A percentile compares a stretch with the other conserved stretches of the same genome.
Evolutionary conservation across 2,329 filamentous ascomycete species (phyloP).

Genomic region (Aureobasidium musti): DNA sequence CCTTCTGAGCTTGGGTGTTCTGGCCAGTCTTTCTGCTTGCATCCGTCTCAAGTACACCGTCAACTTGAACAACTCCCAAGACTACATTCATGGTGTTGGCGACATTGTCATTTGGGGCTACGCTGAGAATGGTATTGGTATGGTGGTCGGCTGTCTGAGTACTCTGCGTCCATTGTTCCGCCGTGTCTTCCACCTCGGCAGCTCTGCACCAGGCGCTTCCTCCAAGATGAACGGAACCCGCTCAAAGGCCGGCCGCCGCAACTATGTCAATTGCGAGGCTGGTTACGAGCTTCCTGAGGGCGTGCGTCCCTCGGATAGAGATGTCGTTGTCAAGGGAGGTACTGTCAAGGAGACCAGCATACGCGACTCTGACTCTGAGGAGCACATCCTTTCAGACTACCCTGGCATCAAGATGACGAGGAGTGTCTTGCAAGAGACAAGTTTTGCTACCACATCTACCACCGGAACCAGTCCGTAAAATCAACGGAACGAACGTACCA

Average conservation of each 20-base stretch:
- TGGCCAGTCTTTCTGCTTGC: slow-evolving; percentile 41
- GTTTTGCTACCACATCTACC: slow-evolving; percentile 10
- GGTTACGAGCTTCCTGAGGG: slow-evolving; percentile 24
- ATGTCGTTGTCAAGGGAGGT: slow-evolving; percentile 23
- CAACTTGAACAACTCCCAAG: slow-evolving; percentile 39
- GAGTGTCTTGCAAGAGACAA: slow-evolving; percentile 26
- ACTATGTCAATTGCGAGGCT: slow-evolving; percentile 19
- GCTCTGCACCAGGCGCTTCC: slow-evolving; percentile 8
- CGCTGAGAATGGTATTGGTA: slow-evolving; percentile 43
- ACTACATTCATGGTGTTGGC: slow-evolving; percentile 40
- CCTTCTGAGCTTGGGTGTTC: slow-evolving; percentile 43
- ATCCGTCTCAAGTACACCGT: slow-evolving; percentile 44
- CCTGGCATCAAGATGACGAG: slow-evolving; percentile 27
- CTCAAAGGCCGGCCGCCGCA: slow-evolving; percentile 11
- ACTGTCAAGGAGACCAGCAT: slow-evolving; percentile 19
- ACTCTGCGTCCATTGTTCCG: slow-evolving; percentile 43
- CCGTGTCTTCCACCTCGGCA: slow-evolving; percentile 31
- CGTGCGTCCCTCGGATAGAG: neutral
- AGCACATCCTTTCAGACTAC: slow-evolving; percentile 25
- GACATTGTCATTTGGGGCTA: slow-evolving; percentile 45
- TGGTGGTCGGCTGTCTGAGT: slow-evolving; percentile 42
- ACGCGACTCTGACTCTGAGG: slow-evolving; percentile 23
- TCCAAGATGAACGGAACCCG: slow-evolving; percentile 16
- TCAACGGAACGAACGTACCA: neutral
- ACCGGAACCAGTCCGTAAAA: neutral